Evolutionary conservation across 768 basidiomycete genomes (phyloP), one percentile per base, ranked within the genome.

Genomic region (Pisolithus tinctorius): DNA sequence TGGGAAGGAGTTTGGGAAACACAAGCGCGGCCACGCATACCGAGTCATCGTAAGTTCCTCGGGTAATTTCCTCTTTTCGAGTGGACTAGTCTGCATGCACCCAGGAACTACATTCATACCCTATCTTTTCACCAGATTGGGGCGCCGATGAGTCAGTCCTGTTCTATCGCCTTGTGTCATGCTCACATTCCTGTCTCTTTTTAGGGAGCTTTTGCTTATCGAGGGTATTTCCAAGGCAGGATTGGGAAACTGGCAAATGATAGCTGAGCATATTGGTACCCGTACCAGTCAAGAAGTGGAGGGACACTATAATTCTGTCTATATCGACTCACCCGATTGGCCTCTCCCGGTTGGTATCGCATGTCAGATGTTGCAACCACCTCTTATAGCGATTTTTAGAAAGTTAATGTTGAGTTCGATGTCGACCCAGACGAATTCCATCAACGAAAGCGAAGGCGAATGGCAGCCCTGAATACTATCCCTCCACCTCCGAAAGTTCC

Each of bases 211-310:
- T 2, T 72, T 95, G 6, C 73, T 99, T 16, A 73, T 97, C 42
- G 92, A 94, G 49, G 96, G 93, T 29, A 83, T 93, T 30, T 79
- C 88, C 6, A 77, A 80, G 25, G 88, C 91, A 62, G 95, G 95
- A 1, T 68, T 98, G 31, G 95, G 95, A 4, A 98, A 97, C 64
- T 99, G 95, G 95, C 86, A 86, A 63, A 93, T 93, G 61, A 90
- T 95, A 40, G 88, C 93, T 1, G 93, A 93, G 59, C 91, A 96
- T 66, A 80, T 99, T 37, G 96, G 96, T 8, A 93, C 93, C 8
- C 79, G 93, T 51, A 88, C 93, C 10, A 93, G 86, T 65, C 92
- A 96, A 61, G 94, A 98, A 62, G 90, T 92, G 13, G 88, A 94
- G 65, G 71, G 82, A 52, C 95, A 99, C 68, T 99, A 99, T 65